Conservation (phyloP, 495 filamentous ascomycete species). For the Neurospora sp. region DNA sequence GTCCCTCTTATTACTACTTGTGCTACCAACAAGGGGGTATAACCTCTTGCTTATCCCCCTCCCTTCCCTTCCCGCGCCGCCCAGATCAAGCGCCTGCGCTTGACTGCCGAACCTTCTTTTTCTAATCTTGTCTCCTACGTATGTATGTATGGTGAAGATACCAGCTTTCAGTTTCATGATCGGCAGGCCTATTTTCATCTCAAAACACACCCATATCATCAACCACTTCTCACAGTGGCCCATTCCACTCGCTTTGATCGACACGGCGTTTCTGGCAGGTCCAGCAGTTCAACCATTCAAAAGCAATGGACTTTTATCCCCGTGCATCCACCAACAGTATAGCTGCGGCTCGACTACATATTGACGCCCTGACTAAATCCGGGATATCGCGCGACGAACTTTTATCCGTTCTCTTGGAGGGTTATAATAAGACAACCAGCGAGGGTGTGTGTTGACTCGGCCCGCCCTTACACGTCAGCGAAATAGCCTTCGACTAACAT, state of each 20-base stretch:
- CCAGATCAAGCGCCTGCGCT: background rate
- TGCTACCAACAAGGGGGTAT: background rate
- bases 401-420: conserved; percentile 20
- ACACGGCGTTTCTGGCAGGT: background rate
- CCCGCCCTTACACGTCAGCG: background rate
- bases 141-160: background rate
- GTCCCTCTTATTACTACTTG: background rate
- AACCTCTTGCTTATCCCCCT: background rate
- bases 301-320: background rate
- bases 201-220: background rate
- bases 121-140: background rate
- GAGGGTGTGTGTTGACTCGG: conserved; percentile 5
- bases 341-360: conserved; percentile 23
- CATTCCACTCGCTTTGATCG: background rate
- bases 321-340: conserved; percentile 17
- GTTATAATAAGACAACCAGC: conserved; percentile 10
- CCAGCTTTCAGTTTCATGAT: background rate
- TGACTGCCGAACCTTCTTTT: conserved; percentile 2
- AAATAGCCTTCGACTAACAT: background rate
- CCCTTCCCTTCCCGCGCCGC: background rate
- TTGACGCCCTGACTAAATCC: conserved; percentile 22
- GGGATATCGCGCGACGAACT: conserved; percentile 22
- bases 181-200: background rate
- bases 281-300: background rate
- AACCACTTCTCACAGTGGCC: background rate